Evolutionary conservation across 2,329 filamentous ascomycete genomes (phyloP), one percentile per base, ranked within the genome.

Genomic region (Fusarium circinatum): DNA sequence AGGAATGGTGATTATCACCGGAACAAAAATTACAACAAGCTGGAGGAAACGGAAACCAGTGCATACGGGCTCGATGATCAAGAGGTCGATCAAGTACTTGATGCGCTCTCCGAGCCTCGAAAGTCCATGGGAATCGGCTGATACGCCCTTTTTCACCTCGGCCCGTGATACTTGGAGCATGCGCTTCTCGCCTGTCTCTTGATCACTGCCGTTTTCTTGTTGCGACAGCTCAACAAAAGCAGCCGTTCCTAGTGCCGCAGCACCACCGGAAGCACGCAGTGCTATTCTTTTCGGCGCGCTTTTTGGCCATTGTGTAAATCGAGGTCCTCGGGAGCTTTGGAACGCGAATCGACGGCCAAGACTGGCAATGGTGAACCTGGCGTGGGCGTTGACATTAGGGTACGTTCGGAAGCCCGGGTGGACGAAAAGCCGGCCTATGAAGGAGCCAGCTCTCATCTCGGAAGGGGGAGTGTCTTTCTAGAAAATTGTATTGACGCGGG

Each of bases 21-120:
- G 96, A 26, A 98, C 91, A 79, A 99, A 99, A 62, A 99, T 96
- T 67, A 92, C 82, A 54, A 94, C 90, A 10, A 99, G 86, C 79
- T 98, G 94, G 24, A 98, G 82, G 77, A 99, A 97, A n/a, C 96
- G 89, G 52, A 96, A 82, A 1, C 93, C 94, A 0, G 96, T 99
- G 62, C 92, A 95, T 32, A 98, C 82, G 0, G 96, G 96, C 82
- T 99, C 96, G 87, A 89, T 89, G n/a, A 96, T 83, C 78, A 91
- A 94, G 2, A 88, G 70, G 77, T 97, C 94, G 42, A 96, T 73
- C 63, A 92, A 89, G 36, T 94, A 86, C 65, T 92, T 85, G 34
- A 94, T 78, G 18, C 86, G 86, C 72, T 91, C 89, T 54, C 88
- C 83, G 12, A 91, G 77, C 55, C 89, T 88, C 20, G 83, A 84